Evolutionary conservation across 352 stramenopile genomes (phyloP).

Genomic region (Nothophytophthora sp.): DNA sequence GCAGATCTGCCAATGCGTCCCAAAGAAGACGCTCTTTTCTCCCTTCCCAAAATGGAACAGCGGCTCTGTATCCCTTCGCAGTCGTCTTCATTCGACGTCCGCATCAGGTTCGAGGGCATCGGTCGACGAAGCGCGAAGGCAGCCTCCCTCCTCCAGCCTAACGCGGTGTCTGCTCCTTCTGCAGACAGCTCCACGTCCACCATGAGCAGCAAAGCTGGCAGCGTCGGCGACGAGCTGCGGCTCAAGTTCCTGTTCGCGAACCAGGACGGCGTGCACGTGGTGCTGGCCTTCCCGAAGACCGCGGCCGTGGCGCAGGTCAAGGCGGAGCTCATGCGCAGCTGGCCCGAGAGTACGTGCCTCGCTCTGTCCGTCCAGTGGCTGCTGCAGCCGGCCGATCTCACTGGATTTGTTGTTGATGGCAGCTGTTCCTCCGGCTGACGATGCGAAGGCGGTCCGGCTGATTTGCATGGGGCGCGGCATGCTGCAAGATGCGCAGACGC

Average conservation of each 20-base stretch:
- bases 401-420: background rate
- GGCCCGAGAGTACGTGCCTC: slow-evolving; percentile 48
- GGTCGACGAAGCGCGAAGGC: too few relatives aligned
- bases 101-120: too few relatives aligned
- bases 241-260: slow-evolving; percentile 90
- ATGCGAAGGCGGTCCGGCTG: slow-evolving; percentile 78
- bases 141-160: too few relatives aligned
- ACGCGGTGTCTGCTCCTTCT: too few relatives aligned
- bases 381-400: background rate
- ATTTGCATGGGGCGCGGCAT: slow-evolving; percentile 96
- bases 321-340: slow-evolving; percentile 62
- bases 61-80: too few relatives aligned
- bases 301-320: slow-evolving; percentile 64
- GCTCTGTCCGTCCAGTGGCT: background rate
- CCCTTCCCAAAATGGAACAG: too few relatives aligned
- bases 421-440: slow-evolving; percentile 52
- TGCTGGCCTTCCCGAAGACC: slow-evolving; percentile 54
- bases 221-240: slow-evolving; percentile 47
- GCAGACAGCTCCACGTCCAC: too few relatives aligned
- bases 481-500: slow-evolving; percentile 88
- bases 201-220: slow-evolving; percentile 27
- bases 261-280: slow-evolving; percentile 70
- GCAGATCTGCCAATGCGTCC: too few relatives aligned
- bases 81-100: too few relatives aligned
- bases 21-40: background rate